Evolutionary conservation across 2,329 filamentous ascomycete species (phyloP).

Genomic region (Pyrenochaeta sp.): DNA sequence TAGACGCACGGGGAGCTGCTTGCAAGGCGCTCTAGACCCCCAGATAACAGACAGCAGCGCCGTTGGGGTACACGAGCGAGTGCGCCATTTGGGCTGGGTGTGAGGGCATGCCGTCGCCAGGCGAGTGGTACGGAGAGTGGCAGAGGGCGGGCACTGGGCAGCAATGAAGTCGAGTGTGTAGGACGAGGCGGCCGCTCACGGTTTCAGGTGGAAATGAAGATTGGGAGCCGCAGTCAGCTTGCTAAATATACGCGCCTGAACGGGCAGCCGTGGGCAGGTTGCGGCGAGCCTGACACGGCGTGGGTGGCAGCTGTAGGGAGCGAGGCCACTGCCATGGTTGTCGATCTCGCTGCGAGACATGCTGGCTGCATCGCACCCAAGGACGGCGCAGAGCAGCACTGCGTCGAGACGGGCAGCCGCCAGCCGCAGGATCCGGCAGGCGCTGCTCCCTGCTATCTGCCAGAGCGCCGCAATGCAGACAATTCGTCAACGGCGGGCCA

Average conservation of each 20-base stretch:
- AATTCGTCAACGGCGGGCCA: constrained; percentile 29
- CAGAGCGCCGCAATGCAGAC: constrained; percentile 16
- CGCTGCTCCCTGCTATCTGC: constrained; percentile 7
- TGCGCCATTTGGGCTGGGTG: constrained; percentile 7
- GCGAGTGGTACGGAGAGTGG: neutral
- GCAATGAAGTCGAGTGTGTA: neutral
- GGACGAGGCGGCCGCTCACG: neutral
- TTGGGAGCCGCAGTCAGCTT: neutral
- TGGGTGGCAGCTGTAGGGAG: constrained; percentile 5
- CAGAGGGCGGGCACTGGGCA: neutral
- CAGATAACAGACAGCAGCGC: constrained; percentile 7
- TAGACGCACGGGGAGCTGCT: constrained; percentile 15
- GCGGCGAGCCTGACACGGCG: neutral
- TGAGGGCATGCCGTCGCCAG: neutral
- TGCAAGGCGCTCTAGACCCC: constrained; percentile 7
- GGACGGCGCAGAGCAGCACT: too few species aligned
- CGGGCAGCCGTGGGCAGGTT: neutral
- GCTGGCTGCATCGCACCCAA: too few species aligned
- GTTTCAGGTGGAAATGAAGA: constrained; percentile 1
- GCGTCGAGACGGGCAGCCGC: too few species aligned
- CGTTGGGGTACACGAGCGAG: constrained; percentile 1
- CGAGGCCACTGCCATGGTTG: neutral
- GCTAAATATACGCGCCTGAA: constrained; percentile 3
- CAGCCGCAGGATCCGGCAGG: constrained; percentile 20
- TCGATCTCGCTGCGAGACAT: too few species aligned